phyloP scores from a whole-genome alignment of 805 yeast genomes.

The Danielia reshetovae region DNA sequence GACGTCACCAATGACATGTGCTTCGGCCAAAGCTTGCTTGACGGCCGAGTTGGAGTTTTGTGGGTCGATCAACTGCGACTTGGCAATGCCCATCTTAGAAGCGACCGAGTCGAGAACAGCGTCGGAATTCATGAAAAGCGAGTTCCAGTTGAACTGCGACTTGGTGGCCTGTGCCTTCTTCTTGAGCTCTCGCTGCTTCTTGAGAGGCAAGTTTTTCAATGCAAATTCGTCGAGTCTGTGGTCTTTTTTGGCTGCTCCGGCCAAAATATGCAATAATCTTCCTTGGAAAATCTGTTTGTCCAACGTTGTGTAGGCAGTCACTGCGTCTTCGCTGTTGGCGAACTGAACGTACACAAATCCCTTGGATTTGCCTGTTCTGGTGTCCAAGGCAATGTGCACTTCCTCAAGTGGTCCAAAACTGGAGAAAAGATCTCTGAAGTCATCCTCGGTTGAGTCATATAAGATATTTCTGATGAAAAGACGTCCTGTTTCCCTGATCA shows the following conservation, averaged over 20 bases:
- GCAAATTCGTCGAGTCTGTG: constrained; percentile 89
- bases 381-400: constrained; percentile 89
- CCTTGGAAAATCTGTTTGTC: constrained; percentile 95
- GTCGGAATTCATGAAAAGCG: constrained; percentile 84
- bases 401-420: constrained; percentile 75
- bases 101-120: constrained; percentile 93
- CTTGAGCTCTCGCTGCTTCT: constrained; percentile 83
- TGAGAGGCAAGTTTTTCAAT: constrained; percentile 82
- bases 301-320: constrained; percentile 62
- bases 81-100: constrained; percentile 71
- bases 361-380: constrained; percentile 84
- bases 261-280: constrained; percentile 81
- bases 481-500: constrained; percentile 69
- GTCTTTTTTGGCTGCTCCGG: constrained; percentile 78
- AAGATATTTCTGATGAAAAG: constrained; percentile 83
- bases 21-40: constrained; percentile 95
- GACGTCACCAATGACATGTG: constrained; percentile 90
- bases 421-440: constrained; percentile 61
- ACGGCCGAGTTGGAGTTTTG: constrained; percentile 86
- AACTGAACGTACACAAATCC: constrained; percentile 89
- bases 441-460: constrained; percentile 76
- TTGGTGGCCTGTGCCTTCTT: constrained; percentile 81
- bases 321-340: constrained; percentile 65
- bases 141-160: constrained; percentile 91
- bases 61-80: constrained; percentile 83